Evolutionary conservation across 495 filamentous ascomycete genomes (phyloP).

Genomic region (Penicillium chermesinum): DNA sequence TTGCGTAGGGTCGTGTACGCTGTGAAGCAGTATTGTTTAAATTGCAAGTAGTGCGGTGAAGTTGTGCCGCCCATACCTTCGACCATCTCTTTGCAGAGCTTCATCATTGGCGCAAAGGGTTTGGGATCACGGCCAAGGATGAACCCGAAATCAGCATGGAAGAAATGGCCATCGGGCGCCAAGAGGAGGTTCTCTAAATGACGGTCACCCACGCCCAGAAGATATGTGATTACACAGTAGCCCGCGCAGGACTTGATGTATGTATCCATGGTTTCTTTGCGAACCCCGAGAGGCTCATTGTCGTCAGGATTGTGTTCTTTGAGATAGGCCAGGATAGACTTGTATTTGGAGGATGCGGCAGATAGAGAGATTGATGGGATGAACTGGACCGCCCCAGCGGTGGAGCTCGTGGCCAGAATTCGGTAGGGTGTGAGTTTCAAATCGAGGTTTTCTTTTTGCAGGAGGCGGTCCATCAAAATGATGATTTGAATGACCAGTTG

Average conservation of each 20-base stretch:
- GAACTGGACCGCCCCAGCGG: slow-evolving; percentile 88
- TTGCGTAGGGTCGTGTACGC: slow-evolving; percentile 90
- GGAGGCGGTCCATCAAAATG: slow-evolving; percentile 92
- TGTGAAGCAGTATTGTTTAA: slow-evolving; percentile 93
- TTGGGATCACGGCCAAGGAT: slow-evolving; percentile 97
- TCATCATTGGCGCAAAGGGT: slow-evolving; percentile 94
- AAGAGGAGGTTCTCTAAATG: slow-evolving; percentile 96
- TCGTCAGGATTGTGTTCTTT: slow-evolving; percentile 87
- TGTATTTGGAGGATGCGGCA: slow-evolving; percentile 73
- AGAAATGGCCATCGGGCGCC: slow-evolving; percentile 86
- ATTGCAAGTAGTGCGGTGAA: slow-evolving; percentile 74
- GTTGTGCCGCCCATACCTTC: slow-evolving; percentile 90
- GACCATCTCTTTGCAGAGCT: slow-evolving; percentile 96
- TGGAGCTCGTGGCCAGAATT: slow-evolving; percentile 87
- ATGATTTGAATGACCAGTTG: slow-evolving; percentile 98
- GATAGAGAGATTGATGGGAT: slow-evolving; percentile 80
- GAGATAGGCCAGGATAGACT: slow-evolving; percentile 80
- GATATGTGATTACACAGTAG: slow-evolving; percentile 98
- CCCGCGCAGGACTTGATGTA: slow-evolving; percentile 95
- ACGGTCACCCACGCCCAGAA: slow-evolving; percentile 94
- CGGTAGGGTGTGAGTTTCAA: slow-evolving; percentile 93
- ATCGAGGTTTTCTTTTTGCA: slow-evolving; percentile 95
- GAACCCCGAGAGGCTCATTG: slow-evolving; percentile 74
- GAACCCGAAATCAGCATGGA: slow-evolving; percentile 97
- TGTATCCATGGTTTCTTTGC: slow-evolving; percentile 89